Conservation (phyloP, 2,329 filamentous ascomycete species). For the Leptodontidium sp. region DNA sequence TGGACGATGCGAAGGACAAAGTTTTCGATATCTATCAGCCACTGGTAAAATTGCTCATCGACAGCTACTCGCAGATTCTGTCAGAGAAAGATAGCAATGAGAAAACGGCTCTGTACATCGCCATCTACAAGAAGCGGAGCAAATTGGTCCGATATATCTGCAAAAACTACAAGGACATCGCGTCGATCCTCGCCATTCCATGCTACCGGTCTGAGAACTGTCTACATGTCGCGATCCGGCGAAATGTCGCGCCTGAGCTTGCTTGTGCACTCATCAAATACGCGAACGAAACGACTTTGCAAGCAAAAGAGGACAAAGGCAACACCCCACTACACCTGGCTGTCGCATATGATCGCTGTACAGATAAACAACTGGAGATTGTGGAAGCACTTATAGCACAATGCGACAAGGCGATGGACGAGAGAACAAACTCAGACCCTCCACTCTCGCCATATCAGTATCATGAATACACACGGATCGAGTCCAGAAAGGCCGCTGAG, state of each 20-base stretch:
- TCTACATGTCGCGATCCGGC: slow-evolving; percentile 28
- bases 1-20: slow-evolving; percentile 22
- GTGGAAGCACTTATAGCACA: slow-evolving; percentile 28
- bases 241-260: slow-evolving; percentile 16
- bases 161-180: slow-evolving; percentile 29
- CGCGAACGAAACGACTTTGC: slow-evolving; percentile 24
- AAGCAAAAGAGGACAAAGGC: slow-evolving; percentile 28
- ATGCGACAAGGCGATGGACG: slow-evolving; percentile 28
- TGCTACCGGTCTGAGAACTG: slow-evolving; percentile 28
- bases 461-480: slow-evolving; percentile 25
- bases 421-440: slow-evolving; percentile 15
- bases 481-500: slow-evolving; percentile 16
- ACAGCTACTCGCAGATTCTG: slow-evolving; percentile 22
- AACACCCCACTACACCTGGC: slow-evolving; percentile 32
- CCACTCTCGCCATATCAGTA: slow-evolving; percentile 29
- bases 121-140: slow-evolving; percentile 30
- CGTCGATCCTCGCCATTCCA: slow-evolving; percentile 23
- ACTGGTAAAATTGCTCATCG: slow-evolving; percentile 25
- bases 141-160: slow-evolving; percentile 29
- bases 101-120: slow-evolving; percentile 38
- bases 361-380: slow-evolving; percentile 27
- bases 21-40: slow-evolving; percentile 21
- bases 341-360: slow-evolving; percentile 31
- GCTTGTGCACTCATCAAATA: slow-evolving; percentile 24
- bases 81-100: slow-evolving; percentile 28